Conservation (phyloP, 805 yeast genomes). For the Debaryomyces castellii region DNA sequence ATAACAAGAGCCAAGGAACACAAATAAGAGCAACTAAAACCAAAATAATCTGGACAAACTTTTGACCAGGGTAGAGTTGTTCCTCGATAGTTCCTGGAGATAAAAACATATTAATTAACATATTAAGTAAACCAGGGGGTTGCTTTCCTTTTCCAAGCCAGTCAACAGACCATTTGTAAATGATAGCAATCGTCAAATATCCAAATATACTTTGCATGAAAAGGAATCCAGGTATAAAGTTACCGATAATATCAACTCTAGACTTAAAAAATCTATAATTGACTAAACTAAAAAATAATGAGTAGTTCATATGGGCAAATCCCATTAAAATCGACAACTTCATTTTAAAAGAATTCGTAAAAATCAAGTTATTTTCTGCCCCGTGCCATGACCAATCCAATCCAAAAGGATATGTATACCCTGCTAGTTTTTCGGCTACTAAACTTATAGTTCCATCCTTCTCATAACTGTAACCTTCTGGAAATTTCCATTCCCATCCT, state of each 20-base stretch:
- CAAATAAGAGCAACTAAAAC: slow-evolving; percentile 61
- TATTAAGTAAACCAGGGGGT: slow-evolving; percentile 73
- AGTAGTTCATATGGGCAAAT: slow-evolving; percentile 71
- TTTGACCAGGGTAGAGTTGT: slow-evolving; percentile 64
- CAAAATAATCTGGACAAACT: slow-evolving; percentile 56
- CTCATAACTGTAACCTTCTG: slow-evolving; percentile 42
- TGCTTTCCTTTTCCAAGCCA: slow-evolving; percentile 62
- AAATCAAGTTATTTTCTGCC: slow-evolving; percentile 67
- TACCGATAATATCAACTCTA: slow-evolving; percentile 65
- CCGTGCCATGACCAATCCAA: slow-evolving; percentile 79
- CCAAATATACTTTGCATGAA: slow-evolving; percentile 80
- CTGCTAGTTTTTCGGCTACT: slow-evolving; percentile 40
- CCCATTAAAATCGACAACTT: slow-evolving; percentile 76
- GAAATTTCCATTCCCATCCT: slow-evolving; percentile 69
- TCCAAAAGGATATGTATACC: slow-evolving; percentile 60
- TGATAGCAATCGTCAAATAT: slow-evolving; percentile 61
- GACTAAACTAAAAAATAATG: slow-evolving; percentile 65
- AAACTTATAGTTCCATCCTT: slow-evolving; percentile 36
- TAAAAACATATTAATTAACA: slow-evolving; percentile 74
- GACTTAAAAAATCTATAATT: slow-evolving; percentile 59
- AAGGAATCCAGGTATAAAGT: slow-evolving; percentile 69
- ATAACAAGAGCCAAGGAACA: slow-evolving; percentile 71
- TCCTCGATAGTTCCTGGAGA: slow-evolving; percentile 71
- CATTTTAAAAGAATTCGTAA: slow-evolving; percentile 76
- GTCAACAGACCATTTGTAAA: slow-evolving; percentile 73